phyloP scores from a whole-genome alignment of 1,284 basidiomycete genomes.

The Exobasidium cylindrosporum region DNA sequence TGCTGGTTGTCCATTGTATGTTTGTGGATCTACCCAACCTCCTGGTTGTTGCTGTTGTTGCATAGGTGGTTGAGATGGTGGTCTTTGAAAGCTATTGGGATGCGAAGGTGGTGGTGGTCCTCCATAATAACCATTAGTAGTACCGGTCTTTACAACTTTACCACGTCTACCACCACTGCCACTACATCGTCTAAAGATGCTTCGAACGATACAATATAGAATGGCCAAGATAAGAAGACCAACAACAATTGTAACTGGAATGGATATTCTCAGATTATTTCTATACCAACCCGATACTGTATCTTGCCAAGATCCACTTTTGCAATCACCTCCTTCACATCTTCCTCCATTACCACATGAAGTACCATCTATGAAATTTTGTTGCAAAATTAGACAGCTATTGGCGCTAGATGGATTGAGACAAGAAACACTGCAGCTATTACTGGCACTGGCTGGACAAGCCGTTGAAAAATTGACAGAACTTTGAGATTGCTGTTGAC shows the following conservation, averaged over 20 bases:
- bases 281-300: constrained; percentile 64
- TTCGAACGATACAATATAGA: constrained; percentile 25
- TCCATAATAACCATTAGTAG: neutral
- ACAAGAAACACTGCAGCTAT: constrained; percentile 74
- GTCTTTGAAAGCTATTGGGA: neutral
- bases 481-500: constrained; percentile 66
- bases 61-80: neutral
- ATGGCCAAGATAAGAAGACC: constrained; percentile 34
- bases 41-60: neutral
- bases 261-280: constrained; percentile 42
- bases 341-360: constrained; percentile 71
- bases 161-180: neutral
- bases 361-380: constrained; percentile 76
- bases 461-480: constrained; percentile 61
- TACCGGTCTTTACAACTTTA: neutral
- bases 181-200: constrained; percentile 14
- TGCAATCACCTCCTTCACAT: constrained; percentile 64
- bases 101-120: neutral
- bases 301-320: constrained; percentile 65
- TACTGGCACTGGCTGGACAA: constrained; percentile 63
- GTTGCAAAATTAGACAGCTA: constrained; percentile 71
- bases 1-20: neutral
- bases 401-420: constrained; percentile 65
- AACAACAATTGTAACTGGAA: constrained; percentile 44
- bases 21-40: neutral